Conservation (phyloP, 768 basidiomycete species). For the Tricholoma hemisulphureum region DNA sequence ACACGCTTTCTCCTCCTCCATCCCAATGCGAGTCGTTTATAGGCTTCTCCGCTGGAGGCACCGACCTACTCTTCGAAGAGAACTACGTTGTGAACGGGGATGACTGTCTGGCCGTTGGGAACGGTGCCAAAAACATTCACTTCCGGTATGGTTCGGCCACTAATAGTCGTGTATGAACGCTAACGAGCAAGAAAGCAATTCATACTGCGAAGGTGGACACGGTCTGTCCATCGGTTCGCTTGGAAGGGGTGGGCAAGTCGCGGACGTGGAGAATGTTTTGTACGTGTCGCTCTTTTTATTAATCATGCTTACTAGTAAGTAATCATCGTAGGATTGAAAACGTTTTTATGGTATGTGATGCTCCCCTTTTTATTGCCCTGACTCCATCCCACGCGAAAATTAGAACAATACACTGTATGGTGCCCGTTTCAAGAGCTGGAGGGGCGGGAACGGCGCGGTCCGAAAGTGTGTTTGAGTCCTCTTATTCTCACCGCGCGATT, state of each 20-base stretch:
- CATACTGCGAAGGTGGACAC: conserved; percentile 57
- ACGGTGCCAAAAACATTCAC: conserved; percentile 53
- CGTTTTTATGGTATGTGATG: conserved; percentile 38
- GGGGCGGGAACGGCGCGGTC: conserved; percentile 57
- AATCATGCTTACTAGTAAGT: neutral
- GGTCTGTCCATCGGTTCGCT: conserved; percentile 59
- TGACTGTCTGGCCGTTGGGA: conserved; percentile 60
- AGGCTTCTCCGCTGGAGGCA: conserved; percentile 58
- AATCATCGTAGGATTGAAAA: conserved; percentile 40
- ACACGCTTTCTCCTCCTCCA: neutral
- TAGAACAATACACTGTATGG: conserved; percentile 54
- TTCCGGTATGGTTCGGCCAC: conserved; percentile 34
- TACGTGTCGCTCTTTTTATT: conserved; percentile 23
- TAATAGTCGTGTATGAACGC: neutral
- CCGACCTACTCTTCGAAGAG: conserved; percentile 56
- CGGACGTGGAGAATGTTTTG: conserved; percentile 58
- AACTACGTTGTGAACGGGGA: conserved; percentile 60
- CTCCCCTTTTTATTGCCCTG: neutral
- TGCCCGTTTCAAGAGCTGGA: conserved; percentile 70
- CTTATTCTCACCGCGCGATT: neutral
- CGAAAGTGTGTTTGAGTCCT: conserved; percentile 52
- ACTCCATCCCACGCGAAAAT: neutral
- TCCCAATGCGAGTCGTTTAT: neutral
- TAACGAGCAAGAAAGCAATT: conserved; percentile 33
- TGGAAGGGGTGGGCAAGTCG: conserved; percentile 43